Evolutionary conservation across 2,329 filamentous ascomycete genomes (phyloP).

Genomic region (Epichloe coenophiala): DNA sequence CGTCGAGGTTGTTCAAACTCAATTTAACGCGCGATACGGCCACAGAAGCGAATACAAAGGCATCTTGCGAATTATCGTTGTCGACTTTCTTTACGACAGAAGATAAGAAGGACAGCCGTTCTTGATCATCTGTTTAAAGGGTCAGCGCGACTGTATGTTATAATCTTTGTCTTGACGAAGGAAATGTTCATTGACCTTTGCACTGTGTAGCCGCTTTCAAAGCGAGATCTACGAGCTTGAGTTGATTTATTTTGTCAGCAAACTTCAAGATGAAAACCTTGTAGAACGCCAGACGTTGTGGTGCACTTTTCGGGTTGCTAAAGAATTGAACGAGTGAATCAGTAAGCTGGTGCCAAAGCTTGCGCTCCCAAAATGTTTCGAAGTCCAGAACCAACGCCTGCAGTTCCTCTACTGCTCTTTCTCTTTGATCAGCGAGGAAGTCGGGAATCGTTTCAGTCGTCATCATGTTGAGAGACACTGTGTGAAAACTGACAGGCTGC

Average conservation of each 20-base stretch:
- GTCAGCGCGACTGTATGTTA: slow-evolving; percentile 1
- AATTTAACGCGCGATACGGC: slow-evolving; percentile 82
- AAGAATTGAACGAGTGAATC: slow-evolving; percentile 83
- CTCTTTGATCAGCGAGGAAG: slow-evolving; percentile 83
- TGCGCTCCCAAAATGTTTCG: slow-evolving; percentile 95
- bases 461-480: slow-evolving; percentile 35
- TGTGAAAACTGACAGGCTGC: neutral
- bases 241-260: slow-evolving; percentile 96
- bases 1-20: slow-evolving; percentile 63
- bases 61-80: slow-evolving; percentile 85
- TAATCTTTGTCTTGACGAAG: neutral
- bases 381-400: slow-evolving; percentile 82
- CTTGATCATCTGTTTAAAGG: slow-evolving; percentile 58
- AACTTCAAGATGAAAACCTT: slow-evolving; percentile 92
- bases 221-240: slow-evolving; percentile 87
- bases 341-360: slow-evolving; percentile 98
- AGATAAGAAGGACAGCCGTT: slow-evolving; percentile 75
- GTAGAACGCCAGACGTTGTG: slow-evolving; percentile 80
- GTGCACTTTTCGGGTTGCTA: slow-evolving; percentile 63
- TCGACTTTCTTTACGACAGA: slow-evolving; percentile 78
- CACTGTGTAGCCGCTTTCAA: slow-evolving; percentile 79
- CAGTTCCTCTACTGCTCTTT: slow-evolving; percentile 73
- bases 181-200: slow-evolving; percentile 38
- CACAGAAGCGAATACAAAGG: slow-evolving; percentile 85
- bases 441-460: slow-evolving; percentile 79